phyloP scores from a whole-genome alignment of 768 basidiomycete species.

The Boletellus emodensis region DNA sequence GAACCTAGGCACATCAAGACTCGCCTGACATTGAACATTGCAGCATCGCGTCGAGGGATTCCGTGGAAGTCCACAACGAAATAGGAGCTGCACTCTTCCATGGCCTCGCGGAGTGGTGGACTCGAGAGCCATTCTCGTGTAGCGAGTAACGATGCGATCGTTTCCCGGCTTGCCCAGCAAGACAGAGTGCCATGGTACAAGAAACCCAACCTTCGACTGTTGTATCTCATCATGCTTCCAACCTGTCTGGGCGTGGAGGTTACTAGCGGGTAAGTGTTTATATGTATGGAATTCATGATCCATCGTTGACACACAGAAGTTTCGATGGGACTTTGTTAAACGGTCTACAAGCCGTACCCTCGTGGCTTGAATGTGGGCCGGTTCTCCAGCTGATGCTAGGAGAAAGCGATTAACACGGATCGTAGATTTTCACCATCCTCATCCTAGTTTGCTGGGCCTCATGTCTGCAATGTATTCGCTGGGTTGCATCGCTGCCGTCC shows the following conservation, averaged over 20 bases:
- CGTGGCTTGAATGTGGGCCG: conserved; percentile 48
- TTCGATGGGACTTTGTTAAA: conserved; percentile 53
- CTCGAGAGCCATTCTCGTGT: not conserved
- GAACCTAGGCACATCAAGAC: too few species aligned
- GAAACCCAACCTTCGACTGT: conserved; percentile 51
- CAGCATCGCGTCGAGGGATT: too few species aligned
- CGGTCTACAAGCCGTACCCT: conserved; percentile 53
- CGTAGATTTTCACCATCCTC: conserved; percentile 51
- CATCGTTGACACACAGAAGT: conserved; percentile 2
- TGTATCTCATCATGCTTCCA: conserved; percentile 57
- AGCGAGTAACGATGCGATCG: conserved; percentile 5
- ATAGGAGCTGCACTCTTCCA: too few species aligned
- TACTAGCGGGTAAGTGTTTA: conserved; percentile 15
- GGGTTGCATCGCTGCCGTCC: conserved; percentile 53
- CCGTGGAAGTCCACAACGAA: too few species aligned
- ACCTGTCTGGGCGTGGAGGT: conserved; percentile 20
- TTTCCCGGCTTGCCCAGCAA: conserved; percentile 26
- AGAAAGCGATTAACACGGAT: not conserved
- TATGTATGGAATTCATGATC: not conserved
- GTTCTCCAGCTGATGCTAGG: not conserved
- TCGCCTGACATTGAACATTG: too few species aligned
- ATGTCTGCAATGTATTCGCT: conserved; percentile 59
- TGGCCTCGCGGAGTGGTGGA: not conserved
- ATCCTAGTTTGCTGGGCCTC: conserved; percentile 50
- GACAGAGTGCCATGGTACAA: conserved; percentile 59